These are phyloP conservation scores for Coccomyxa sp. DNA, from an alignment of 139 green algal genomes.

Conservation along the genomic window DNA sequence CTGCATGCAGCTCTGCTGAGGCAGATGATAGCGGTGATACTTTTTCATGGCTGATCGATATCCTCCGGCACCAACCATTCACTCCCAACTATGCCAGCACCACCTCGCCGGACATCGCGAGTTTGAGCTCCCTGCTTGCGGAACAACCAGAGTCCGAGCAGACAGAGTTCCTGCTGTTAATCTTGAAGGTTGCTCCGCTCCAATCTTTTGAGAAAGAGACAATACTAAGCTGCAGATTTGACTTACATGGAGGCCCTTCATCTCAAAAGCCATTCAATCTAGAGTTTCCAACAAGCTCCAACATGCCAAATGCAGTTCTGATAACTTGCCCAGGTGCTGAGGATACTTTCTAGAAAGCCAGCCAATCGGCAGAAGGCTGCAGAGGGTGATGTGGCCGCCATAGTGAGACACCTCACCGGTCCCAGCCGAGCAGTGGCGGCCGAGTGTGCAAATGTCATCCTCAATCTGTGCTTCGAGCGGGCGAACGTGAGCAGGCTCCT, in stretches of 20 bases:
- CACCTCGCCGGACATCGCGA: background rate
- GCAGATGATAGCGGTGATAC: too few species aligned
- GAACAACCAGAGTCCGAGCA: too few species aligned
- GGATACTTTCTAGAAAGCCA: background rate
- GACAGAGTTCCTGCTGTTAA: background rate
- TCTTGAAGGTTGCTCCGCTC: background rate
- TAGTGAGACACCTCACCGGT: background rate
- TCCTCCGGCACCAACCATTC: background rate
- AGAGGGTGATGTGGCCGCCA: background rate
- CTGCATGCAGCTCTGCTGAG: too few species aligned
- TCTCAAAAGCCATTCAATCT: background rate
- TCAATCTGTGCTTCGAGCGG: background rate
- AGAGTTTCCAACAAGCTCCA: background rate
- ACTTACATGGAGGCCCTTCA: background rate
- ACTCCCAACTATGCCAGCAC: background rate
- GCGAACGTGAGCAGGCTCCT: background rate
- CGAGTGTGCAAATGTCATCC: background rate
- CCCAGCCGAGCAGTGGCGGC: background rate
- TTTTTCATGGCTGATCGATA: background rate
- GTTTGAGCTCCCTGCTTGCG: background rate
- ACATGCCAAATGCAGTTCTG: background rate
- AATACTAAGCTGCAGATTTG: background rate
- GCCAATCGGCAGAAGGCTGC: background rate
- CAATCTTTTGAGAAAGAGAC: background rate
- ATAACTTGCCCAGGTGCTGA: background rate